Evolutionary conservation across 805 yeast genomes (phyloP).

Genomic region (Blastobotrys mokoenaii): DNA sequence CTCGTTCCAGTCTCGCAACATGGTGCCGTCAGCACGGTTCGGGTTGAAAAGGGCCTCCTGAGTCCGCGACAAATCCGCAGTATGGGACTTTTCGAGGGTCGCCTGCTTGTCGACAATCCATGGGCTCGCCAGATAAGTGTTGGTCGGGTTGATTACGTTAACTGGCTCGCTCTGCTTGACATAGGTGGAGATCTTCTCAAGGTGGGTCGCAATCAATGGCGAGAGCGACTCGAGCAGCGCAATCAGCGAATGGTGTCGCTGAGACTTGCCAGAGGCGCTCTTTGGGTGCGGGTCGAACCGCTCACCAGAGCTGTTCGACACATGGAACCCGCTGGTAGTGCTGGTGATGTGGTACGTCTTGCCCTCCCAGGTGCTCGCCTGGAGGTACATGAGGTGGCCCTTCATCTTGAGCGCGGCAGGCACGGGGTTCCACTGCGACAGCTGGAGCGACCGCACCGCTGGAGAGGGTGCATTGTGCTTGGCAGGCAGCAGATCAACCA

Average conservation of each 20-base stretch:
- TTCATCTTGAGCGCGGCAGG: conserved; percentile 49
- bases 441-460: conserved; percentile 48
- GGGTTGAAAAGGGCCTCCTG: conserved; percentile 47
- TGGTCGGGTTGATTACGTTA: conserved; percentile 41
- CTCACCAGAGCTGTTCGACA: conserved; percentile 57
- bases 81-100: conserved; percentile 13
- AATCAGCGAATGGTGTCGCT: conserved; percentile 44
- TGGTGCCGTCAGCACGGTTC: conserved; percentile 53
- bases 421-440: conserved; percentile 77
- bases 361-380: conserved; percentile 69
- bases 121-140: conserved; percentile 56
- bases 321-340: conserved; percentile 68
- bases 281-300: conserved; percentile 61
- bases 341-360: conserved; percentile 74
- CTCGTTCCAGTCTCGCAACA: conserved; percentile 76
- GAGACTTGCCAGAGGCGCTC: conserved; percentile 25
- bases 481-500: conserved; percentile 15
- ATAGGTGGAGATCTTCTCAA: conserved; percentile 42
- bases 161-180: conserved; percentile 25
- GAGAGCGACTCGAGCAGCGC: conserved; percentile 59
- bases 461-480: conserved; percentile 10
- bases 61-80: conserved; percentile 52
- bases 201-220: conserved; percentile 46
- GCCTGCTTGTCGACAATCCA: conserved; percentile 50
- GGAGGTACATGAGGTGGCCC: conserved; percentile 78